Percentiles rank a stretch among this genome's conserved stretches.
Conservation (phyloP, 1,284 basidiomycete genomes). For the Neonothopanus nambi region DNA sequence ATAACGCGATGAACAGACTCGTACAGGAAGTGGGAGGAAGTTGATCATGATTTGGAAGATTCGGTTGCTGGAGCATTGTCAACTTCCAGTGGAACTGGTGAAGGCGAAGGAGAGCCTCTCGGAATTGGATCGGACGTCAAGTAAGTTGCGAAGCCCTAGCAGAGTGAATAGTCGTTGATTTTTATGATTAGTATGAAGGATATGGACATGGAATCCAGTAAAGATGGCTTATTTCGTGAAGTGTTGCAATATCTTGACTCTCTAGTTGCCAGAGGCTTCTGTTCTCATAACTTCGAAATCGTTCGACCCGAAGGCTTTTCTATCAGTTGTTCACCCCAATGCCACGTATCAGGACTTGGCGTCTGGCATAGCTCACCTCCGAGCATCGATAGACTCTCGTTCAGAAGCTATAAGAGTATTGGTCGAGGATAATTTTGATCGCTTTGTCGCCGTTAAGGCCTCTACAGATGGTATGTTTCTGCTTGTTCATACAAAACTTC, state of each 20-base stretch:
- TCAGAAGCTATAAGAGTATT: constrained; percentile 93
- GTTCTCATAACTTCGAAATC: constrained; percentile 89
- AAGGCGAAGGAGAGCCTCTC: constrained; percentile 68
- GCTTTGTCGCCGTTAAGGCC: constrained; percentile 97
- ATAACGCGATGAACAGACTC: constrained; percentile 5
- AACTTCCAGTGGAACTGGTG: constrained; percentile 47
- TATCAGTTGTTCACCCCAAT: constrained; percentile 92
- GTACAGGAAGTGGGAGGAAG: constrained; percentile 75
- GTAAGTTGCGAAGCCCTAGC: constrained; percentile 43
- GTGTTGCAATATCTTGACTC: neutral
- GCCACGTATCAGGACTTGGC: constrained; percentile 93
- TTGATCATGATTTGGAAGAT: constrained; percentile 75
- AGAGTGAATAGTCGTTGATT: neutral
- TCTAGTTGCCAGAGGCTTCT: constrained; percentile 59
- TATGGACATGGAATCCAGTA: constrained; percentile 76
- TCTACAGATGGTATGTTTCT: constrained; percentile 81
- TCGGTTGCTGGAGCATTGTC: constrained; percentile 61
- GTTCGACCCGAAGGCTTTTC: constrained; percentile 94
- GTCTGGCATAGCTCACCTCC: constrained; percentile 71
- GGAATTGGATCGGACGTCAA: constrained; percentile 63
- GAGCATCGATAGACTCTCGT: constrained; percentile 80
- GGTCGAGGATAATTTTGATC: constrained; percentile 98
- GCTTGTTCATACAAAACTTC: constrained; percentile 3
- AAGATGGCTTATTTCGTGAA: constrained; percentile 24
- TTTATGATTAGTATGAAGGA: constrained; percentile 51